phyloP scores from a whole-genome alignment of 2,329 filamentous ascomycete genomes.

The Boeremia exigua region DNA sequence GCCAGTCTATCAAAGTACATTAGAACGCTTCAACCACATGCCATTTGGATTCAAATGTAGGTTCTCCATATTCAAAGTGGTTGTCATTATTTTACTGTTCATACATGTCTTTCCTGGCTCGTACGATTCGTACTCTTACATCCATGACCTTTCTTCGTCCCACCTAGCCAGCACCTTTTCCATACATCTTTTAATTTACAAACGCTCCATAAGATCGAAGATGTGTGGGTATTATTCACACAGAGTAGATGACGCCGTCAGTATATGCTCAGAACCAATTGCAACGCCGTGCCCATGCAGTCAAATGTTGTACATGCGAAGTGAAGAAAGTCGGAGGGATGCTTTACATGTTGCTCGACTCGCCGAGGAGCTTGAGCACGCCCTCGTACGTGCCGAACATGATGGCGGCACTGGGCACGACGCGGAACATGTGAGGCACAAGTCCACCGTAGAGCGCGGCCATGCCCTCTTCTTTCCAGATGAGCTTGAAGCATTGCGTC shows the following conservation, averaged over 20 bases:
- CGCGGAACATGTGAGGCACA: constrained; percentile 88
- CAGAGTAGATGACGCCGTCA: constrained; percentile 13
- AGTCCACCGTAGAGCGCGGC: constrained; percentile 86
- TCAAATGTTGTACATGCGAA: constrained; percentile 17
- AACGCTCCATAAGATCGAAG: constrained; percentile 5
- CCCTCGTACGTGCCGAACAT: constrained; percentile 87
- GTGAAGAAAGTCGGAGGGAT: not conserved
- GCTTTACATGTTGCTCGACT: constrained; percentile 48
- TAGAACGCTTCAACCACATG: not conserved
- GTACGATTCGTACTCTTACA: constrained; percentile 11
- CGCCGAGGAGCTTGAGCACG: constrained; percentile 56
- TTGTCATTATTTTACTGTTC: constrained; percentile 6
- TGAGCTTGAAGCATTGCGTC: constrained; percentile 83
- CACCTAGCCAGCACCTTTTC: not conserved
- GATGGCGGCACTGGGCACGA: constrained; percentile 90
- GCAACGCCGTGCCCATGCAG: constrained; percentile 19
- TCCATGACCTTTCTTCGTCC: not conserved
- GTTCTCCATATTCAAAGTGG: not conserved
- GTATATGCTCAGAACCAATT: constrained; percentile 10
- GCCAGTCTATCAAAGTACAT: no score
- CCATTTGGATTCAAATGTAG: not conserved
- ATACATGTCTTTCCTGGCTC: not conserved
- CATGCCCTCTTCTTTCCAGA: constrained; percentile 88
- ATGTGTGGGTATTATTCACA: constrained; percentile 13
- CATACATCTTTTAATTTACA: constrained; percentile 15